phyloP scores from a whole-genome alignment of 2,329 filamentous ascomycete genomes.

The Penicillium corylophilum region DNA sequence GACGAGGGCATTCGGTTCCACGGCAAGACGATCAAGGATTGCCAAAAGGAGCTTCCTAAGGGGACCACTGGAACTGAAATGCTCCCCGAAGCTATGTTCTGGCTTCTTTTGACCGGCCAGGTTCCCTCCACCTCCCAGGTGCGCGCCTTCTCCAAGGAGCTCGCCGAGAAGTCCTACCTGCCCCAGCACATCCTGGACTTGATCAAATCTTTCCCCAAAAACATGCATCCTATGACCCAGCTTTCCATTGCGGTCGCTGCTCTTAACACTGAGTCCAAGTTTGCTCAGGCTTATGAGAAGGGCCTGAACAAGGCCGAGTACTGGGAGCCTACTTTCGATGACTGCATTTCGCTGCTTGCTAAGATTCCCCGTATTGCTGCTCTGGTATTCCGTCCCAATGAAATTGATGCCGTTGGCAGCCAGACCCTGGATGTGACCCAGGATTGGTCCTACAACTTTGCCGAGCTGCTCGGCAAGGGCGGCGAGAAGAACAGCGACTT shows the following conservation, averaged over 20 bases:
- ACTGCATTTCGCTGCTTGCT: slow-evolving; percentile 87
- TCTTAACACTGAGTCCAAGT: slow-evolving; percentile 91
- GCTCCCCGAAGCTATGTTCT: slow-evolving; percentile 99
- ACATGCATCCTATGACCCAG: slow-evolving; percentile 97
- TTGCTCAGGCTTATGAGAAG: slow-evolving; percentile 87
- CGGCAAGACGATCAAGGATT: slow-evolving; percentile 96
- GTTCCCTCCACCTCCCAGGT: slow-evolving; percentile 82
- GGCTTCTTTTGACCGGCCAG: slow-evolving; percentile 90
- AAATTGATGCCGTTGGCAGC: slow-evolving; percentile 69
- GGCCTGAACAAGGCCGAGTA: slow-evolving; percentile 94
- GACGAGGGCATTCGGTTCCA: slow-evolving; percentile 98
- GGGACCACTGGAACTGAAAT: slow-evolving; percentile 88
- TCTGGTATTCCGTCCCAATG: slow-evolving; percentile 93
- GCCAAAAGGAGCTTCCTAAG: slow-evolving; percentile 90
- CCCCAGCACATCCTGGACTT: slow-evolving; percentile 82
- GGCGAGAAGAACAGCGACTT: slow-evolving; percentile 71
- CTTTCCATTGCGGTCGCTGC: slow-evolving; percentile 92
- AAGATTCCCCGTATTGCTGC: slow-evolving; percentile 96
- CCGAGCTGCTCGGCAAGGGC: slow-evolving; percentile 88
- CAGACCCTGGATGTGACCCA: slow-evolving; percentile 74
- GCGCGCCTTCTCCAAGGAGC: slow-evolving; percentile 76
- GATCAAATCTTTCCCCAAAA: slow-evolving; percentile 83
- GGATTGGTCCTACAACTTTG: slow-evolving; percentile 99
- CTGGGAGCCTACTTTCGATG: slow-evolving; percentile 98
- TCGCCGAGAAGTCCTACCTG: slow-evolving; percentile 81